Evolutionary conservation across 1,139 yeast genomes (phyloP), one percentile per base, ranked within the genome.

Genomic region (Suhomyces bolitotheri): DNA sequence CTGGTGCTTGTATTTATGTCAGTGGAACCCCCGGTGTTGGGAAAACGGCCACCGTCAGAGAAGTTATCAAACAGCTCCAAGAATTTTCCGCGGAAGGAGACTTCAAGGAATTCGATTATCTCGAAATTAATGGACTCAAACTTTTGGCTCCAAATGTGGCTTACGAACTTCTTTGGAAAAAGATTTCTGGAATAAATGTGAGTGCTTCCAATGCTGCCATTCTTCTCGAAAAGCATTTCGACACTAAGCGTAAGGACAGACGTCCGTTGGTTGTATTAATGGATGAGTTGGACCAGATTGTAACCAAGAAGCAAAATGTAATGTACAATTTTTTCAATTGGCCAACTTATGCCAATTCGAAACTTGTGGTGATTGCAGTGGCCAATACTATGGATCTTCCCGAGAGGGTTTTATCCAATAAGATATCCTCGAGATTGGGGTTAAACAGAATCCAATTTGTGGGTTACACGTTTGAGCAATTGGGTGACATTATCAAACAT

Each of bases 21-120:
- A 87, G 96, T 59, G 99, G 99, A 2, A 89, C 97, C 0, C 98
- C 99, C 0, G 99, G 99, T 8, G 90, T 95, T 4, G 99, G 99
- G 10, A 92, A 92, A 56, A 92, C 99, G 0, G 95, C 95, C 5
- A 92, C 97, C 0, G 82, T 92, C 3, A 66, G 95, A 39, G 96
- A 89, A 50, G 97, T 86, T 0, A 74, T 94, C 28, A 71, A 76
- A 17, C 89, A 84, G 49, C 62, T 92, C 36, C 71, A 65, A 41
- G 71, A 63, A 20, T 59, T 73, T 7, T 65, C 66, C 5, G 54
- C 55, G 10, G 65, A 66, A 13, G 76, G 73, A 3, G 80, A 73
- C 34, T 52, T 83, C 21, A 66, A 72, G 11, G 67, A 68, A 10
- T 90, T 92, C 55, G 78, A 80, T 33, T 90, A 76, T 55, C 62